Evolutionary conservation across 2,329 filamentous ascomycete species (phyloP).

Genomic region (Fusarium sororula): DNA sequence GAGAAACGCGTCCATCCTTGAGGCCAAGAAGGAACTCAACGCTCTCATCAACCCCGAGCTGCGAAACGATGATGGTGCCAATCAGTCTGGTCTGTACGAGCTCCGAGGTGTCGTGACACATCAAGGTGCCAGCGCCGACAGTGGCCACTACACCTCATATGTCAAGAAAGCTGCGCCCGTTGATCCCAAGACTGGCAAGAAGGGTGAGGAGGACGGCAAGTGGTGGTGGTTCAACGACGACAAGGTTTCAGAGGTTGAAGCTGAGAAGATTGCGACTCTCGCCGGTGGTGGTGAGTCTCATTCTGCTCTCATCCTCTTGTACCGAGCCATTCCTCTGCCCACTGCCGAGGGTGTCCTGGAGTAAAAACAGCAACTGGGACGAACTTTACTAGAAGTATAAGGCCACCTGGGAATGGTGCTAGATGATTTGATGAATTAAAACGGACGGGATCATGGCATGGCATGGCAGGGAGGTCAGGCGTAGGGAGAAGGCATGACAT

Average conservation of each 20-base stretch:
- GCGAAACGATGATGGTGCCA: constrained; percentile 80
- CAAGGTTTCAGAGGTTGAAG: constrained; percentile 90
- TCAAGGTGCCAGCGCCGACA: constrained; percentile 95
- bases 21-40: constrained; percentile 88
- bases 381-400: neutral
- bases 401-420: neutral
- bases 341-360: constrained; percentile 58
- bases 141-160: constrained; percentile 97
- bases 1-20: constrained; percentile 75
- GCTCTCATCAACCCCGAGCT: constrained; percentile 79
- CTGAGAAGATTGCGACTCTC: constrained; percentile 89
- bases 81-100: constrained; percentile 95
- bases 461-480: constrained; percentile 20
- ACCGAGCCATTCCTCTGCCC: constrained; percentile 77
- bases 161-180: constrained; percentile 87
- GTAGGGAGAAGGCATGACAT: constrained; percentile 27
- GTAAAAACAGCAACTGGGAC: constrained; percentile 17
- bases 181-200: constrained; percentile 79
- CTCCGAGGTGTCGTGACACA: constrained; percentile 94
- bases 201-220: constrained; percentile 84
- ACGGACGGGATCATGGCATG: constrained; percentile 11
- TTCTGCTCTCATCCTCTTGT: constrained; percentile 82
- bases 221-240: constrained; percentile 99
- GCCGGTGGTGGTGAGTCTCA: constrained; percentile 90
- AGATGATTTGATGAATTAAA: constrained; percentile 21